Percentiles rank a stretch among this genome's conserved stretches.
Evolutionary conservation across 345 rosid genomes (phyloP).

Genomic region (Pelargonium nanum): DNA sequence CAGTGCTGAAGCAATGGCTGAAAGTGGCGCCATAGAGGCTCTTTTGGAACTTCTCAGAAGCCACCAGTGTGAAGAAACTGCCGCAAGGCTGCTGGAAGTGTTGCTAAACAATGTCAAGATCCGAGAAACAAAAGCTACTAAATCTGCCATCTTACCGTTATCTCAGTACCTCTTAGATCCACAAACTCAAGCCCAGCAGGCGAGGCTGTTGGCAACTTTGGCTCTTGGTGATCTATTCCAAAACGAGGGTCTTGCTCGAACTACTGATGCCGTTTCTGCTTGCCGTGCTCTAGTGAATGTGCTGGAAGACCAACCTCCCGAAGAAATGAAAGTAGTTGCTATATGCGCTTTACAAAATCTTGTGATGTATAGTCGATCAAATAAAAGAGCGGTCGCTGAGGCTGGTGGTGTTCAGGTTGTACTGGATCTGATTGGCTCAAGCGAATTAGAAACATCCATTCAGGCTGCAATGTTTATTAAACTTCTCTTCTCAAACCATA

Average conservation of each 20-base stretch:
- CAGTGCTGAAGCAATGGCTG: slow-evolving; percentile 99
- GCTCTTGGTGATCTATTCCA: slow-evolving; percentile 98
- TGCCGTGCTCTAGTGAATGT: slow-evolving; percentile 96
- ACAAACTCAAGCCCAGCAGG: slow-evolving; percentile 95
- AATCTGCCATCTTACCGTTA: slow-evolving; percentile 76
- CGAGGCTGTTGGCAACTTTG: slow-evolving; percentile 80
- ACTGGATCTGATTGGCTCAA: slow-evolving; percentile 85
- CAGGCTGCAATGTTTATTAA: slow-evolving; percentile 99
- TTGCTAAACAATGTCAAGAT: slow-evolving; percentile 93
- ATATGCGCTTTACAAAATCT: slow-evolving; percentile 97
- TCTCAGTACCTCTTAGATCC: slow-evolving; percentile 98
- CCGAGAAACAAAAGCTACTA: slow-evolving; percentile 85
- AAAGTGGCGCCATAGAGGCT: slow-evolving; percentile 96
- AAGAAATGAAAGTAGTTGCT: slow-evolving; percentile 99
- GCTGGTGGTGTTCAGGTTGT: slow-evolving; percentile 99
- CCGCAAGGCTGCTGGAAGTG: slow-evolving; percentile 89
- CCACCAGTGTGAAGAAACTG: slow-evolving; percentile 95
- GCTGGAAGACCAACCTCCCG: slow-evolving; percentile 98
- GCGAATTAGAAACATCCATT: slow-evolving; percentile 87
- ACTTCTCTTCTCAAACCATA: slow-evolving; percentile 88
- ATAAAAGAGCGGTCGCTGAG: slow-evolving; percentile 99
- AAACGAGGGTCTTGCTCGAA: slow-evolving; percentile 91
- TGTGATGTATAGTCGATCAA: slow-evolving; percentile 88
- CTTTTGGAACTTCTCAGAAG: slow-evolving; percentile 86
- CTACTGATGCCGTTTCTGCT: slow-evolving; percentile 88